Evolutionary conservation across 306 rosid genomes (phyloP).

Genomic region (Canavalia ensiformis): DNA sequence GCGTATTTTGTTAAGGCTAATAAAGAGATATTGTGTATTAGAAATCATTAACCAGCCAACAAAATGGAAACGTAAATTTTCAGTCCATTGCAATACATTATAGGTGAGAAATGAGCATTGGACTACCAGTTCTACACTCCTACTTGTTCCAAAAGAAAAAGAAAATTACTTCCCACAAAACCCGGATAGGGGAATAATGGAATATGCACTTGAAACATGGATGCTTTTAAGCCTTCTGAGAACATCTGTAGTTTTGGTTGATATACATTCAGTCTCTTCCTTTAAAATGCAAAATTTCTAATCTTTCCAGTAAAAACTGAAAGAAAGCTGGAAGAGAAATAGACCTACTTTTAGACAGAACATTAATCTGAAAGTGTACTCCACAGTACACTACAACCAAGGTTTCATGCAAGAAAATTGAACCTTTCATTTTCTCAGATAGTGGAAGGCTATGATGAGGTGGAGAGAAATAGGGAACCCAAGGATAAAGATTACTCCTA

Average conservation of each 20-base stretch:
- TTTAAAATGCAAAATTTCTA: neutral
- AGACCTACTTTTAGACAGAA: neutral
- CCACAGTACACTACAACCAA: neutral
- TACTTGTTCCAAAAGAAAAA: neutral
- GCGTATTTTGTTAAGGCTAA: conserved; percentile 45
- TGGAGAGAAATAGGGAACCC: neutral
- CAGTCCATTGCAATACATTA: conserved; percentile 11
- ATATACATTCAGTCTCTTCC: neutral
- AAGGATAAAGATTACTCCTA: neutral
- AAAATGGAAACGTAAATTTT: conserved; percentile 30
- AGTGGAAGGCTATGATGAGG: neutral
- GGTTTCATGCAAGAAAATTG: neutral
- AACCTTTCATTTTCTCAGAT: neutral
- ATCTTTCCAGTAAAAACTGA: neutral
- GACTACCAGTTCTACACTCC: conserved; percentile 13
- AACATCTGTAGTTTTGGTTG: neutral
- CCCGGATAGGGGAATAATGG: neutral
- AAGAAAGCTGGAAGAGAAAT: neutral
- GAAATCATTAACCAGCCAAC: conserved; percentile 32
- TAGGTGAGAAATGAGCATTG: neutral
- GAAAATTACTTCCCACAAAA: neutral
- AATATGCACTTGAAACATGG: neutral
- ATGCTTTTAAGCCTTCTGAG: neutral
- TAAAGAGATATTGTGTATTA: conserved; percentile 2
- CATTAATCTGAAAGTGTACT: neutral